Evolutionary conservation across 768 basidiomycete species (phyloP), one percentile per base, ranked within the genome.

Genomic region (Bullera alba): DNA sequence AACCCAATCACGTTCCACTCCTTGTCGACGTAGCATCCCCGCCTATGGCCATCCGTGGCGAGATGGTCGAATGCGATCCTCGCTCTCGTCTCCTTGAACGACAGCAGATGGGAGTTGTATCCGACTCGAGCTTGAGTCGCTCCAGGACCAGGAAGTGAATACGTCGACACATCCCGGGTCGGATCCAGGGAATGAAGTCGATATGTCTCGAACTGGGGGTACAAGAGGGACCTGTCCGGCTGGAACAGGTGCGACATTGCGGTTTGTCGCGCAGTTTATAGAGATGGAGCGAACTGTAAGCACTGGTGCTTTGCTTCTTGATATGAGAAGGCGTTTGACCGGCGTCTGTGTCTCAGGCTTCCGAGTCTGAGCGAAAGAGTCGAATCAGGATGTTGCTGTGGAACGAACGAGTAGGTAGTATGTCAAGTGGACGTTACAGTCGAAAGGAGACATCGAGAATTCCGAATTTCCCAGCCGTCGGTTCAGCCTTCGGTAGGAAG

Each of bases 131-230:
- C 50, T 27, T 68, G 66, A 5, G 66, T 68, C 6, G 66, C 58
- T 21, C 65, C 65, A 2, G 15, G 15, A 0, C 48, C 58, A 3
- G 69, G 69, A 4, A 70, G 50, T 16, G 47, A 37, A 36, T 47
- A 57, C 12, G 52, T 45, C 4, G 23, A 16, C 21, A 65, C 47
- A 30, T 66, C 54, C 19, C 39, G 37, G 12, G 56, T 52, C 0
- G 66, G 50, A 17, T 61, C 56, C 12, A 66, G 51, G 16, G 65
- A 51, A 26, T 63, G 48, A 22, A 71, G 60, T 37, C 63, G 54
- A 36, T 71, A 71, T 12, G 67, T 71, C 48, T 71, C 65, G 60
- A 71, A 71, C 39, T 63, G 67, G 0, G 70, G 70, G 51, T 60
- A 58, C 5, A 67, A 48, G 2, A 65, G 54, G 1, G 60, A 23